Percentiles rank a stretch among this genome's conserved stretches.
Evolutionary conservation across 179 eudicot genomes (phyloP).

Genomic region (Sideroxylon spinosum): DNA sequence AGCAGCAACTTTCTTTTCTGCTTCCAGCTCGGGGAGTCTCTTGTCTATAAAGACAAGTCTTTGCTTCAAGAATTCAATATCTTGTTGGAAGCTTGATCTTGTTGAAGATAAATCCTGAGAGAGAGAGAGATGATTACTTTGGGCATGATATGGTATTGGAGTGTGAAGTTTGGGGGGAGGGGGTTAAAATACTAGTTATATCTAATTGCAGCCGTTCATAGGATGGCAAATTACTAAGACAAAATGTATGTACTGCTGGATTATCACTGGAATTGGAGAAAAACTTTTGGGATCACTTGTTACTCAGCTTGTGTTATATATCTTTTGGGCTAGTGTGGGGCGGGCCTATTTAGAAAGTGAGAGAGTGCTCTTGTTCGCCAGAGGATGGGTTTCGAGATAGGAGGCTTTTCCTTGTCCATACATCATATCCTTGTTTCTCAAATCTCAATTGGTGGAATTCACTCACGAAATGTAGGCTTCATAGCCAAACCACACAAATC

Average conservation of each 20-base stretch:
- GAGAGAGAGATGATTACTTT: not conserved
- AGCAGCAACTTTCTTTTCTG: conserved; percentile 82
- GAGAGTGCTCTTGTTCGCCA: not conserved
- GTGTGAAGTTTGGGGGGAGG: not conserved
- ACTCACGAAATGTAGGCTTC: not conserved
- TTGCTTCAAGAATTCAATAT: conserved; percentile 49
- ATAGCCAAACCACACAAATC: not conserved
- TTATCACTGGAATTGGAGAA: not conserved
- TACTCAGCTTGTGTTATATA: not conserved
- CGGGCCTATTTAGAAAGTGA: not conserved
- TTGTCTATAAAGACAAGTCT: conserved; percentile 62
- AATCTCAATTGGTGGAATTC: not conserved
- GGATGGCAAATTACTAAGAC: not conserved
- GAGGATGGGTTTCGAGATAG: not conserved
- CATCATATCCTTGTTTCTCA: not conserved
- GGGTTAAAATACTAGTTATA: not conserved
- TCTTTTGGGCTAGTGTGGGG: not conserved
- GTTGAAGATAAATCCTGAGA: conserved; percentile 57
- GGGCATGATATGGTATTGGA: not conserved
- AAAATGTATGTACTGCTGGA: conserved; percentile 3
- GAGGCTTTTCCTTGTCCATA: not conserved
- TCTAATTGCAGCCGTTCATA: not conserved
- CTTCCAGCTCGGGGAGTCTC: conserved; percentile 71
- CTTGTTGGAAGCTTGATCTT: conserved; percentile 62
- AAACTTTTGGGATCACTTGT: not conserved